Evolutionary conservation across 306 rosid species (phyloP), one percentile per base, ranked within the genome.

Genomic region (Dicorynia guianensis): DNA sequence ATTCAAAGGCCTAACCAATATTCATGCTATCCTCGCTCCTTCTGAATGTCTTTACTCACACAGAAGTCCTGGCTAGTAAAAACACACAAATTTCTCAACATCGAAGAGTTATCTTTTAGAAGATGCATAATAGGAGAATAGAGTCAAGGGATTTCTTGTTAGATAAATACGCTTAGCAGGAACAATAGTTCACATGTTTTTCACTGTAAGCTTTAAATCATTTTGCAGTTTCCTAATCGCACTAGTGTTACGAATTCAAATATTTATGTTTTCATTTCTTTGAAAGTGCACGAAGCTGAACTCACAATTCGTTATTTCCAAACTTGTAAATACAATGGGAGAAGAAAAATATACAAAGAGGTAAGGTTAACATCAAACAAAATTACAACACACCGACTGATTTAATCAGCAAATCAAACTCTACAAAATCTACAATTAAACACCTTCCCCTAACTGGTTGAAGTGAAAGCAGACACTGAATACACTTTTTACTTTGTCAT

Each of bases 321-420:
- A 62, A 62, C 63, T 72, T 72, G 11, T 53, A 63, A 72, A 63
- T 72, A 72, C 63, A 72, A 72, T 54, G 65, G 46, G 49, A 54
- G 67, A 34, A 39, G 65, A 13, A n/a, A 43, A 44, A 56, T 49
- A 34, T 12, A 54, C 56, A 76, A 43, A 60, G 10, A 52, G 65
- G 39, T 50, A 81, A 54, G 68, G 59, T 17, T 67, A 49, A 43
- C 43, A 69, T 82, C 87, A 82, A 84, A 81, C 85, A 78, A 77
- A 83, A 48, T 43, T 33, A 81, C 15, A 59, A 49, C 91, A 86
- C 83, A 86, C 89, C 81, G 44, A 47, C 86, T 86, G 80, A 47
- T 76, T 76, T 81, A 69, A 75, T 76, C 83, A 80, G 58, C 82
- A 80, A 76, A 74, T 76, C 83, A 82, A 79, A 85, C 79, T 72